Conservation (phyloP, 768 basidiomycete species). For the Chiua virens region DNA sequence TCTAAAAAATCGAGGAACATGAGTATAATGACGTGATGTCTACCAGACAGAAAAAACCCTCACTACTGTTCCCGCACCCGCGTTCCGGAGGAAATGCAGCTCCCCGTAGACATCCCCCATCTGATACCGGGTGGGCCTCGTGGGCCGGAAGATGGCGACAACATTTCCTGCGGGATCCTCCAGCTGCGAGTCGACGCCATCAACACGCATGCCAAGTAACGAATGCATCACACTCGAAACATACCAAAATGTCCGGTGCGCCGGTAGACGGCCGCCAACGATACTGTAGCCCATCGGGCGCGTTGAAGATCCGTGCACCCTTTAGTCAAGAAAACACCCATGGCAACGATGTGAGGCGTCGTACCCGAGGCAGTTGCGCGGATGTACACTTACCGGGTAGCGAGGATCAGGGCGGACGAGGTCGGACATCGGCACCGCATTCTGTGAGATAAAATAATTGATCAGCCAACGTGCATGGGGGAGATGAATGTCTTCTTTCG, state of each 20-base stretch:
- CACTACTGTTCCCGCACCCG: slow-evolving; percentile 83
- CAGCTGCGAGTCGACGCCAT: slow-evolving; percentile 45
- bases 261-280: slow-evolving; percentile 73
- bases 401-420: slow-evolving; percentile 70
- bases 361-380: slow-evolving; percentile 6
- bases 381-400: slow-evolving; percentile 49
- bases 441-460: slow-evolving; percentile 44
- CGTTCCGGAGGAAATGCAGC: slow-evolving; percentile 76
- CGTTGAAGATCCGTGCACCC: slow-evolving; percentile 72
- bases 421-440: slow-evolving; percentile 79
- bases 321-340: slow-evolving; percentile 17
- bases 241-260: slow-evolving; percentile 59
- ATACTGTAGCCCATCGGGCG: slow-evolving; percentile 79
- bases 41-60: slow-evolving; percentile 17
- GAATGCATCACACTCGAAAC: slow-evolving; percentile 22
- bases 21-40: slow-evolving; percentile 20
- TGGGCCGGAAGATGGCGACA: slow-evolving; percentile 80
- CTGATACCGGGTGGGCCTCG: slow-evolving; percentile 76
- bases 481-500: background rate
- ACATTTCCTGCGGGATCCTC: slow-evolving; percentile 67
- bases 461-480: slow-evolving; percentile 19
- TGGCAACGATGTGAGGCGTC: slow-evolving; percentile 17
- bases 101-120: slow-evolving; percentile 87
- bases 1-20: slow-evolving; percentile 44
- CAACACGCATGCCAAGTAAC: slow-evolving; percentile 1